A percentile compares a stretch with the other conserved stretches of the same genome.
These are phyloP conservation scores for Hibiscus tridactylites DNA, from an alignment of 345 rosid genomes.

Conservation along the genomic window DNA sequence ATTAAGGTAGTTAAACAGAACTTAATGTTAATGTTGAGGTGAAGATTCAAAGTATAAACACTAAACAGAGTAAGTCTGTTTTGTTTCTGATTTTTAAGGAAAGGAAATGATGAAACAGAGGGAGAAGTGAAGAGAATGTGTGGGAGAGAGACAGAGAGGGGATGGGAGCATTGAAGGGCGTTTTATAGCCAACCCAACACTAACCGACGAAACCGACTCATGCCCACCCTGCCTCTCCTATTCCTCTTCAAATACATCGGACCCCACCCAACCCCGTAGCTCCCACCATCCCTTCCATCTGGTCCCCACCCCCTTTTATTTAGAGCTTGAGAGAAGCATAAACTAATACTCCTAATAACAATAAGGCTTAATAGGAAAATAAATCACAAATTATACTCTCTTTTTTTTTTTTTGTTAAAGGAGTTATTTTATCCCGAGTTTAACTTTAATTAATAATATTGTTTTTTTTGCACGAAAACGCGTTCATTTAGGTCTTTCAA, in stretches of 20 bases:
- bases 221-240: neutral
- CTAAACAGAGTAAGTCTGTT: conserved; percentile 11
- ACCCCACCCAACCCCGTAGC: neutral
- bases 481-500: too few relatives aligned
- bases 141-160: conserved; percentile 18
- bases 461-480: too few relatives aligned
- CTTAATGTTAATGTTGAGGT: too few relatives aligned
- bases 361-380: too few relatives aligned
- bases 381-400: too few relatives aligned
- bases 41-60: neutral
- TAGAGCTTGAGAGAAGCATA: neutral
- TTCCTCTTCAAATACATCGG: neutral
- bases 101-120: neutral
- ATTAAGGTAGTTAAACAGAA: neutral
- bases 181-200: conserved; percentile 25
- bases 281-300: neutral
- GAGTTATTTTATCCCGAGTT: too few relatives aligned
- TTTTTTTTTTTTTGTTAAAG: too few relatives aligned
- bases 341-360: too few relatives aligned
- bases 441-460: too few relatives aligned
- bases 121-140: neutral
- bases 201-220: conserved; percentile 16
- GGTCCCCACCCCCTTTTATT: conserved; percentile 4
- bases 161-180: neutral
- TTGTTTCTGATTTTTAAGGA: neutral